phyloP scores from a whole-genome alignment of 805 yeast species.

The Candida boleticola region DNA sequence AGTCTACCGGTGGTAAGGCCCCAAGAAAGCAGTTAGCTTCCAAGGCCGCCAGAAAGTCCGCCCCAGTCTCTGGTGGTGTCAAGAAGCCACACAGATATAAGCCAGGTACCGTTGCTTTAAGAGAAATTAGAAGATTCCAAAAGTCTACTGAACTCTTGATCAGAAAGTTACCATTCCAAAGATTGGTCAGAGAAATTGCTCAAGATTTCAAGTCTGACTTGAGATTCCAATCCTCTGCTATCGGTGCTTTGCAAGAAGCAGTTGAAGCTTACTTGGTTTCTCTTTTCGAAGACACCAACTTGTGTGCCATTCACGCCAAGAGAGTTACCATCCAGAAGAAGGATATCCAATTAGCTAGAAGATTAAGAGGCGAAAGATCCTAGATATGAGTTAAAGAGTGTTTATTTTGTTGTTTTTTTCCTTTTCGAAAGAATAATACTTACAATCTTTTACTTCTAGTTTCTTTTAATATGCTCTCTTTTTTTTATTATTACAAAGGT shows the following conservation, averaged over 20 bases:
- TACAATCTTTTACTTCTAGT: too few species aligned
- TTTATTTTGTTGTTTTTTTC: constrained; percentile 4
- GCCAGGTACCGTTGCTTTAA: constrained; percentile 96
- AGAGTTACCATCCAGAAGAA: constrained; percentile 98
- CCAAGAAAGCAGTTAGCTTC: constrained; percentile 94
- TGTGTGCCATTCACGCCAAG: constrained; percentile 98
- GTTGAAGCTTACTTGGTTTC: constrained; percentile 98
- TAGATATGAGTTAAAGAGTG: constrained; percentile 29
- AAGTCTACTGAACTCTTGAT: constrained; percentile 92
- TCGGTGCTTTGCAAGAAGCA: constrained; percentile 97
- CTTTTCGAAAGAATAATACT: too few species aligned
- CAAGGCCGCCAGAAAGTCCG: constrained; percentile 90
- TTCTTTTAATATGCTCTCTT: not conserved
- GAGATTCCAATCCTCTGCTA: constrained; percentile 96
- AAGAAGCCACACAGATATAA: constrained; percentile 94
- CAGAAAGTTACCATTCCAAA: constrained; percentile 96
- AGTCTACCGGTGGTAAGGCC: constrained; percentile 93
- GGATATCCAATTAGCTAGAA: constrained; percentile 96
- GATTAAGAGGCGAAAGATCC: constrained; percentile 96
- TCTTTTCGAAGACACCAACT: constrained; percentile 94
- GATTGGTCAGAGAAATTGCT: constrained; percentile 94
- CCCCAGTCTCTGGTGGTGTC: constrained; percentile 91
- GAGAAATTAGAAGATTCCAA: constrained; percentile 98
- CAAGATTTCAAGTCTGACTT: constrained; percentile 90
- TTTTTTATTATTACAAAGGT: too few species aligned